These are phyloP conservation scores for Aureobasidium sp. DNA, from an alignment of 2,329 filamentous ascomycete genomes.

Conservation along the genomic window DNA sequence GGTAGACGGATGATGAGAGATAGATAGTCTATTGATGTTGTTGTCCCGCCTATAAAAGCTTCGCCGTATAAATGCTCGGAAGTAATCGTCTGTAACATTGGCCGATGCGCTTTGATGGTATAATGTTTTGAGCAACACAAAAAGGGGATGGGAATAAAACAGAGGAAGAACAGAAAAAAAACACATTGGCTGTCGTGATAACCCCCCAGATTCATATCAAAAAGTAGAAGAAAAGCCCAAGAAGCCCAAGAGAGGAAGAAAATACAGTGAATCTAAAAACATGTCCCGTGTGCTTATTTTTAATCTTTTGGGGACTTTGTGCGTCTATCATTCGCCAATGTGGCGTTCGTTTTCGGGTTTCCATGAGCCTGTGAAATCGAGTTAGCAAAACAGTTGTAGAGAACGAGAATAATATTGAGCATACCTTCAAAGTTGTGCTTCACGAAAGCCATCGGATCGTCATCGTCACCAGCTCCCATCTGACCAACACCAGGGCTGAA, in stretches of 20 bases:
- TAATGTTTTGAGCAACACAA: no score
- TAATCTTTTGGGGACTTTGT: background rate
- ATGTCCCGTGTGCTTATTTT: background rate
- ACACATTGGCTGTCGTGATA: background rate
- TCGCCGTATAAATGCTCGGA: no score
- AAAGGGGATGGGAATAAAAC: background rate
- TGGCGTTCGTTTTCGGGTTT: slow-evolving; percentile 66
- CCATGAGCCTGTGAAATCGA: slow-evolving; percentile 56
- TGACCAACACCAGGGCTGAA: slow-evolving; percentile 93
- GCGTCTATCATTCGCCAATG: slow-evolving; percentile 44
- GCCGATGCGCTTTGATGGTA: no score
- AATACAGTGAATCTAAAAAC: slow-evolving; percentile 9
- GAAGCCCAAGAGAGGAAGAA: background rate
- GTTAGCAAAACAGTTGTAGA: background rate
- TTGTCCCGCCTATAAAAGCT: background rate
- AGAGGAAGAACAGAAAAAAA: background rate
- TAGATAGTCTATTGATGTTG: background rate
- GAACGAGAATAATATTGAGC: slow-evolving; percentile 22
- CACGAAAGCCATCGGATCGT: slow-evolving; percentile 95
- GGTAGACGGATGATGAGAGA: no score
- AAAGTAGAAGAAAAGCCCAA: background rate
- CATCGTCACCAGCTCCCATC: slow-evolving; percentile 81
- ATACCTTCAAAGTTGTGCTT: slow-evolving; percentile 93
- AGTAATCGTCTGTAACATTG: background rate
- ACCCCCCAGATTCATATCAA: background rate